Percentiles rank a stretch among this genome's conserved stretches.
These are phyloP conservation scores for Pseudogymnoascus verrucosus DNA, from an alignment of 2,329 filamentous ascomycete genomes.

Conservation along the genomic window DNA sequence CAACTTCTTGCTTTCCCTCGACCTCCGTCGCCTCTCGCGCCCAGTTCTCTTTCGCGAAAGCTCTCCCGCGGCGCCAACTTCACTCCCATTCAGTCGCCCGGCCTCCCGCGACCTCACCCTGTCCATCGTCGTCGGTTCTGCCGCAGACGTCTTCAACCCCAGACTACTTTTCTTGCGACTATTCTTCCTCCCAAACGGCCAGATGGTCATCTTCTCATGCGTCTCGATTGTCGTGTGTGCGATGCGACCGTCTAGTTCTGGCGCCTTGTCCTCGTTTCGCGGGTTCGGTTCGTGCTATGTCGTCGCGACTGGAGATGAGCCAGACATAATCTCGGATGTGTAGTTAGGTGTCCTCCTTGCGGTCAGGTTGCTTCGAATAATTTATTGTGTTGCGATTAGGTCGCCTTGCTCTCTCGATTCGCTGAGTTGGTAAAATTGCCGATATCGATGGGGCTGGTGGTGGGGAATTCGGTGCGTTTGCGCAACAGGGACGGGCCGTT, in stretches of 20 bases:
- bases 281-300: slow-evolving; percentile 4
- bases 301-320: background rate
- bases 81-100: slow-evolving; percentile 27
- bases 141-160: slow-evolving; percentile 47
- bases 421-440: background rate
- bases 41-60: slow-evolving; percentile 29
- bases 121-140: slow-evolving; percentile 36
- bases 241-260: background rate
- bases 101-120: slow-evolving; percentile 19
- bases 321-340: background rate
- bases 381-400: background rate
- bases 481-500: slow-evolving; percentile 1
- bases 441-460: slow-evolving; percentile 4
- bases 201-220: slow-evolving; percentile 58
- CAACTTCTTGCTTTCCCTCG: slow-evolving; percentile 29
- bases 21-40: slow-evolving; percentile 25
- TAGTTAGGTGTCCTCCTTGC: background rate
- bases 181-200: slow-evolving; percentile 72
- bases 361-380: background rate
- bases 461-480: slow-evolving; percentile 2
- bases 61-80: slow-evolving; percentile 22
- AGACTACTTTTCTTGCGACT: slow-evolving; percentile 52
- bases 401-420: background rate
- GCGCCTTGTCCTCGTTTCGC: background rate
- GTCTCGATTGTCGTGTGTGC: background rate